A percentile compares a stretch with the other conserved stretches of the same genome.
Conservation (phyloP, 2,329 filamentous ascomycete genomes). For the Emergomyces africanus region DNA sequence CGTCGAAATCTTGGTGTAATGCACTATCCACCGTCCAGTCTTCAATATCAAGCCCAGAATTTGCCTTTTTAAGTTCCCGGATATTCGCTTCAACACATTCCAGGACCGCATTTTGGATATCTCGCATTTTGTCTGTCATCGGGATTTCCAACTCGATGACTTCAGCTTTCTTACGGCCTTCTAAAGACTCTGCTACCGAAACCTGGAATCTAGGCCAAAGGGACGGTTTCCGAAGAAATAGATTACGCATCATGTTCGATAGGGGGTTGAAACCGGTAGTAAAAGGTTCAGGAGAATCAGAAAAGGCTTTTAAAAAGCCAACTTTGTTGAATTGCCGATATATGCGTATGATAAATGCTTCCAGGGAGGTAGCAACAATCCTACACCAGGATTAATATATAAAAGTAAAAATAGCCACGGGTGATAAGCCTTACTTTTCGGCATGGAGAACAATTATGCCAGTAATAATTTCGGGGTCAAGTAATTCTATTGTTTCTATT, state of each 20-base stretch:
- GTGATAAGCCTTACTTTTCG: conserved; percentile 42
- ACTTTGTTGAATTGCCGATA: conserved; percentile 89
- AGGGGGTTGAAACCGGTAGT: conserved; percentile 78
- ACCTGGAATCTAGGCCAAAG: conserved; percentile 92
- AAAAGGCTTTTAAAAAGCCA: conserved; percentile 93
- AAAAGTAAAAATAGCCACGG: background rate
- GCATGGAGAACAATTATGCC: conserved; percentile 81
- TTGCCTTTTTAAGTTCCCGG: conserved; percentile 81
- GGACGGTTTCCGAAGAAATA: conserved; percentile 79
- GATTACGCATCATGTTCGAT: conserved; percentile 77
- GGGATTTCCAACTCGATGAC: conserved; percentile 93
- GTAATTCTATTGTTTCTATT: conserved; percentile 33
- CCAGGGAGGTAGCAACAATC: conserved; percentile 71
- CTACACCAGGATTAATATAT: conserved; percentile 25
- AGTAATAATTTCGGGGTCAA: conserved; percentile 74
- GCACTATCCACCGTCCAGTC: conserved; percentile 95
- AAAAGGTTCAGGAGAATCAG: conserved; percentile 85
- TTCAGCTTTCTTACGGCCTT: conserved; percentile 85
- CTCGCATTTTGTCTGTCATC: conserved; percentile 88
- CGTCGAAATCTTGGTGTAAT: conserved; percentile 81
- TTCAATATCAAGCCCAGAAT: conserved; percentile 82
- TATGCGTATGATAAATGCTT: conserved; percentile 89
- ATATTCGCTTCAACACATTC: conserved; percentile 96
- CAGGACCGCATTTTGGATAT: conserved; percentile 87
- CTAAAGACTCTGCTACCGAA: conserved; percentile 74